A percentile compares a stretch with the other conserved stretches of the same genome.
phyloP scores from a whole-genome alignment of 257 asterid genomes.

The Scutellaria baicalensis region DNA sequence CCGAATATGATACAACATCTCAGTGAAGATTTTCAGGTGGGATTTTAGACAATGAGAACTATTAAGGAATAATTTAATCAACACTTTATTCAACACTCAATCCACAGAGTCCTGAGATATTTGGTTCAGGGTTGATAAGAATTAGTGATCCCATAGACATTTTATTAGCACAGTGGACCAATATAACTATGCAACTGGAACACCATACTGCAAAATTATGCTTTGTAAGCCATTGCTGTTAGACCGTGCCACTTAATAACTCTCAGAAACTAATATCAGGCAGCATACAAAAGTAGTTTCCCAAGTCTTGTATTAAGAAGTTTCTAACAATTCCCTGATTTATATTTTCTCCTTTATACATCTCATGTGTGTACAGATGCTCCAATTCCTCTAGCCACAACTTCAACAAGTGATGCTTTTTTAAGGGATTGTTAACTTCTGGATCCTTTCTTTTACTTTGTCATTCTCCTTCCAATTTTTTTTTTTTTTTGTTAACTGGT shows the following conservation, averaged over 20 bases:
- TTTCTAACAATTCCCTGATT: background rate
- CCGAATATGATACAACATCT: background rate
- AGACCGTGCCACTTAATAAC: background rate
- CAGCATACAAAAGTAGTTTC: conserved; percentile 1
- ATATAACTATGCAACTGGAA: background rate
- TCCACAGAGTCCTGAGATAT: background rate
- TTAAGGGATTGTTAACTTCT: background rate
- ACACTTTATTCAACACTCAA: background rate
- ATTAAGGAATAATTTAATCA: background rate
- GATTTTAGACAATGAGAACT: background rate
- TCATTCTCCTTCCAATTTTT: background rate
- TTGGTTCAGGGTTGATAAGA: background rate
- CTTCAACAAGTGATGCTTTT: background rate
- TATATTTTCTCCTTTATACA: background rate
- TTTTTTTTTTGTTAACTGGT: background rate
- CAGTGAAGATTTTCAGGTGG: background rate
- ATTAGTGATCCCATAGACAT: background rate
- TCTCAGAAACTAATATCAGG: background rate
- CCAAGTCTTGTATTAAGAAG: background rate
- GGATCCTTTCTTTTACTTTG: background rate
- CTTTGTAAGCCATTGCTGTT: background rate
- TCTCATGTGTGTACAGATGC: background rate
- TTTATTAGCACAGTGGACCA: background rate
- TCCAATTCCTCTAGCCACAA: background rate
- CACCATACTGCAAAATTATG: background rate